Conservation (phyloP, 805 yeast genomes). For the Starmerella scarabaei region DNA sequence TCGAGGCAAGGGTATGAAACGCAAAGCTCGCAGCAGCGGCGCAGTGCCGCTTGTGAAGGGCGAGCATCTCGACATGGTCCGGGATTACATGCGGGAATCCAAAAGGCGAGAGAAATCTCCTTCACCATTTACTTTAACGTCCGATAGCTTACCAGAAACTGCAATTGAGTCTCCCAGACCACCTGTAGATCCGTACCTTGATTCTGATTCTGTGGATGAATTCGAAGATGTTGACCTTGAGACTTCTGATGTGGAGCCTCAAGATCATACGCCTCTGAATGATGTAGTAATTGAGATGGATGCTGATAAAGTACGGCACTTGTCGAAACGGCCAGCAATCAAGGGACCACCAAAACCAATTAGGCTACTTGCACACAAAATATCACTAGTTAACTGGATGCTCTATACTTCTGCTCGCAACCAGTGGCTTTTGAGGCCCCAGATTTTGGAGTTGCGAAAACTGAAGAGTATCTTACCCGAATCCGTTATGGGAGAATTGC, state of each 20-base stretch:
- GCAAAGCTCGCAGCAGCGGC: background rate
- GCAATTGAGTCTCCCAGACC: background rate
- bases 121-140: background rate
- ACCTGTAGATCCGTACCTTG: background rate
- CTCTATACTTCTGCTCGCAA: slow-evolving; percentile 59
- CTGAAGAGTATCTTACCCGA: slow-evolving; percentile 40
- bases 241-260: background rate
- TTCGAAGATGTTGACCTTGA: slow-evolving; percentile 22
- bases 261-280: background rate
- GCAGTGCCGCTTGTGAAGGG: slow-evolving; percentile 4
- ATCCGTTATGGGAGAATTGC: slow-evolving; percentile 35
- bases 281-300: slow-evolving; percentile 11
- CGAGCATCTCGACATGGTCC: slow-evolving; percentile 14
- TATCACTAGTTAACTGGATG: slow-evolving; percentile 45
- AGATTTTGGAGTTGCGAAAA: slow-evolving; percentile 26
- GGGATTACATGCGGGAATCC: slow-evolving; percentile 9
- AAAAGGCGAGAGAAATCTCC: slow-evolving; percentile 5
- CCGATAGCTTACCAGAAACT: no score
- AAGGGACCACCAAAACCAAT: slow-evolving; percentile 2
- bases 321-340: slow-evolving; percentile 2
- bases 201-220: slow-evolving; percentile 15
- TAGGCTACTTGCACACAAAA: slow-evolving; percentile 46
- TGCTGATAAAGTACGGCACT: slow-evolving; percentile 1
- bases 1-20: background rate
- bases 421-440: slow-evolving; percentile 51